These are phyloP conservation scores for Phlebiopsis gigantea DNA, from an alignment of 768 basidiomycete genomes.

Conservation along the genomic window DNA sequence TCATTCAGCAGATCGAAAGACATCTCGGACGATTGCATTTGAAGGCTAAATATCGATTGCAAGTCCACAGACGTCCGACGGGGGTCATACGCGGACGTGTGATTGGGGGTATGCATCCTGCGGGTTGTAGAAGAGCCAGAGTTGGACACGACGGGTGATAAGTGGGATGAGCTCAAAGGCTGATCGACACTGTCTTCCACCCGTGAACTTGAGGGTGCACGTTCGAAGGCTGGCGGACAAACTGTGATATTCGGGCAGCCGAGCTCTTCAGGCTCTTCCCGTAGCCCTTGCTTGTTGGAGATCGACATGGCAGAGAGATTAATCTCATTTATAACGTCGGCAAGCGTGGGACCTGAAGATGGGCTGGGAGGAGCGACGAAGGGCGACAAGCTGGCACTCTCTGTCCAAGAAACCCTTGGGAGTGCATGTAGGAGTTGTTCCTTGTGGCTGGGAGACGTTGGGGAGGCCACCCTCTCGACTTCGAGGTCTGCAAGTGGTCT, in stretches of 20 bases:
- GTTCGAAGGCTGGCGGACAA: constrained; percentile 14
- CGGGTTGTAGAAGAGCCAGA: too few species aligned
- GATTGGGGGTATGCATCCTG: constrained; percentile 3
- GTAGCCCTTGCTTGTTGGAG: not conserved
- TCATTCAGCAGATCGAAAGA: constrained; percentile 33
- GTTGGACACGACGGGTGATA: constrained; percentile 1
- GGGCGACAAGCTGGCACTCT: not conserved
- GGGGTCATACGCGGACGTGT: constrained; percentile 18
- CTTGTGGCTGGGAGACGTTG: not conserved
- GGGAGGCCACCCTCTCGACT: constrained; percentile 7
- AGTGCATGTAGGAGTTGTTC: not conserved
- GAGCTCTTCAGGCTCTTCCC: not conserved
- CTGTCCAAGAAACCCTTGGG: not conserved
- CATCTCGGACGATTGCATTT: constrained; percentile 28
- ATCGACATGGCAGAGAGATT: constrained; percentile 18
- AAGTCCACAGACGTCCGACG: constrained; percentile 29
- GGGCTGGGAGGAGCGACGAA: constrained; percentile 9
- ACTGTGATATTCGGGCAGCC: constrained; percentile 17
- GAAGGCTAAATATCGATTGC: constrained; percentile 30
- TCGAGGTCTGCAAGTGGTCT: constrained; percentile 20
- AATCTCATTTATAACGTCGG: constrained; percentile 27
- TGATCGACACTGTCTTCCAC: not conserved
- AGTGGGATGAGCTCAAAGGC: not conserved
- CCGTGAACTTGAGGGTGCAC: not conserved
- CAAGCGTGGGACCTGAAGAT: constrained; percentile 22